A percentile compares a stretch with the other conserved stretches of the same genome.
Evolutionary conservation across 169 alveolate species (phyloP).

Genomic region (Eimeria sp.): DNA sequence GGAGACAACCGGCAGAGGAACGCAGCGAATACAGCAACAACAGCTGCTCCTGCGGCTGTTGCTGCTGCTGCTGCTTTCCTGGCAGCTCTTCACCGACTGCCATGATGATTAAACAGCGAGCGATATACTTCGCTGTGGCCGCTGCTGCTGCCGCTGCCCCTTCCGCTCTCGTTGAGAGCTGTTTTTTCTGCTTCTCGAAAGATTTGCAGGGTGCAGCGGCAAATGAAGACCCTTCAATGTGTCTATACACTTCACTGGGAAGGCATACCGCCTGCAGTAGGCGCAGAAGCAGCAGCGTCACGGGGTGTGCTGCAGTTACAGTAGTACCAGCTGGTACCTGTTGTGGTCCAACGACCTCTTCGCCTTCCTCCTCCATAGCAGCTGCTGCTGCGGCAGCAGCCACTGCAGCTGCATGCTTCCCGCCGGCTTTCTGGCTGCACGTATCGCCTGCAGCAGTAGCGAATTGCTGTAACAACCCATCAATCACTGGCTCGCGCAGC

Average conservation of each 20-base stretch:
- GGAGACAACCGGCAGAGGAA: conserved; percentile 55
- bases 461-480: conserved; percentile 59
- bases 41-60: conserved; percentile 16
- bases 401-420: conserved; percentile 47
- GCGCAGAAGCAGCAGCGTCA: conserved; percentile 64
- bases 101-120: conserved; percentile 26
- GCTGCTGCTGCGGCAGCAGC: conserved; percentile 51
- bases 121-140: conserved; percentile 45
- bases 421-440: not conserved
- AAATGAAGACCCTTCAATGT: not conserved
- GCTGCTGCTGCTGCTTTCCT: conserved; percentile 42
- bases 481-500: conserved; percentile 55
- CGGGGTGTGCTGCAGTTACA: conserved; percentile 45
- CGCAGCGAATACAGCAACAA: conserved; percentile 27
- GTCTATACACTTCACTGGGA: conserved; percentile 45
- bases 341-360: conserved; percentile 23
- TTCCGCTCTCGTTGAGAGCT: not conserved
- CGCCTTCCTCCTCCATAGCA: conserved; percentile 40
- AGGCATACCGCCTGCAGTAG: conserved; percentile 72
- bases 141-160: conserved; percentile 64
- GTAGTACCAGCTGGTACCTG: conserved; percentile 1
- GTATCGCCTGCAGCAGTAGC: conserved; percentile 23
- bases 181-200: conserved; percentile 11
- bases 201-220: not conserved
- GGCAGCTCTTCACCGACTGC: conserved; percentile 52